Percentiles rank a stretch among this genome's conserved stretches.
These are phyloP conservation scores for Articulospora tetracladia DNA, from an alignment of 495 filamentous ascomycete species.

Conservation along the genomic window DNA sequence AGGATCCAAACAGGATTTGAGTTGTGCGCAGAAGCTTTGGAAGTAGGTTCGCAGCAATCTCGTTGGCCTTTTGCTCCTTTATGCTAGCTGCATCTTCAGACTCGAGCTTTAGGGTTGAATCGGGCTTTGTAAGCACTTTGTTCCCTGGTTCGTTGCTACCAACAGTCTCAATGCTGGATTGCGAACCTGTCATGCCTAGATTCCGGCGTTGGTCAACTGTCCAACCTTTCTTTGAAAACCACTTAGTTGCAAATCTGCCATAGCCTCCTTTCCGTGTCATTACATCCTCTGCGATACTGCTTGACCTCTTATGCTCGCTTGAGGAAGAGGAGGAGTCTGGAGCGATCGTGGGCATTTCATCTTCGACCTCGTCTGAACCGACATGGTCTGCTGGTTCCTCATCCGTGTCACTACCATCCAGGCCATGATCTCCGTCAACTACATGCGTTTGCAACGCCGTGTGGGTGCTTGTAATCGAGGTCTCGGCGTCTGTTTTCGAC, in stretches of 20 bases:
- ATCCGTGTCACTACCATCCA: slow-evolving; percentile 32
- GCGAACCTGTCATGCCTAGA: slow-evolving; percentile 20
- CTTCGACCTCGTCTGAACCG: slow-evolving; percentile 27
- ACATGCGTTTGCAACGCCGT: slow-evolving; percentile 36
- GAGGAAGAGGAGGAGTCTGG: not conserved
- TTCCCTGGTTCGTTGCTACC: not conserved
- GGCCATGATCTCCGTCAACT: slow-evolving; percentile 23
- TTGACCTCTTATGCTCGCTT: slow-evolving; percentile 18
- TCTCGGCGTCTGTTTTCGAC: slow-evolving; percentile 67
- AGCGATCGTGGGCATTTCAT: slow-evolving; percentile 16
- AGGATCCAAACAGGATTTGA: slow-evolving; percentile 71
- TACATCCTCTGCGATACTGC: slow-evolving; percentile 66
- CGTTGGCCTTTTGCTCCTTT: slow-evolving; percentile 27
- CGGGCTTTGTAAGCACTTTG: not conserved
- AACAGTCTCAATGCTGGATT: not conserved
- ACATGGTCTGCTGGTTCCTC: slow-evolving; percentile 25
- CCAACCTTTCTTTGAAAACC: slow-evolving; percentile 84
- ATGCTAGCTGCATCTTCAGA: slow-evolving; percentile 25
- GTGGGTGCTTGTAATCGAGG: slow-evolving; percentile 62
- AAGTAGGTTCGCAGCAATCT: slow-evolving; percentile 42
- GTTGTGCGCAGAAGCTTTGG: slow-evolving; percentile 83
- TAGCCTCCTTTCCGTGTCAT: slow-evolving; percentile 74
- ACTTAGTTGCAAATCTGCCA: slow-evolving; percentile 81
- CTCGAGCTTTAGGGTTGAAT: not conserved
- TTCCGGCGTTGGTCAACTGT: slow-evolving; percentile 29